Evolutionary conservation across 2,329 filamentous ascomycete species (phyloP).

Genomic region (Aspergillus melleus): DNA sequence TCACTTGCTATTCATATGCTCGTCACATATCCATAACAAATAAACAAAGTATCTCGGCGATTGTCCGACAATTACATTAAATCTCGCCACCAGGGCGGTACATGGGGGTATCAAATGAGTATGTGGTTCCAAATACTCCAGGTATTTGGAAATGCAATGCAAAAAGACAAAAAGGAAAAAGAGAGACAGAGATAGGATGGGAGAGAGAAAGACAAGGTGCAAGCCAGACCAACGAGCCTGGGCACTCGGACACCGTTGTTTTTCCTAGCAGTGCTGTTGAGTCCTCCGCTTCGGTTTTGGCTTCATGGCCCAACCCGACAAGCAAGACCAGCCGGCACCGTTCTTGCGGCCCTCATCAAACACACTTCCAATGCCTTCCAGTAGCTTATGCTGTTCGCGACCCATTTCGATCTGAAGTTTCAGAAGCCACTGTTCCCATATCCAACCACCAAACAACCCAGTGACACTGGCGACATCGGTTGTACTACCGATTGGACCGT

Average conservation of each 20-base stretch:
- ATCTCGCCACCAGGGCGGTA: conserved; percentile 15
- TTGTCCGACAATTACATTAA: conserved; percentile 19
- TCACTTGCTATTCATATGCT: neutral
- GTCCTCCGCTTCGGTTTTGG: conserved; percentile 29
- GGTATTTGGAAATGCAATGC: neutral
- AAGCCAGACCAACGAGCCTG: neutral
- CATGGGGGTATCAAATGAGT: conserved; percentile 12
- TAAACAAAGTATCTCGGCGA: neutral
- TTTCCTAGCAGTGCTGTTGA: neutral
- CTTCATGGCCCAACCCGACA: conserved; percentile 62
- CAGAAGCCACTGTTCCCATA: conserved; percentile 95
- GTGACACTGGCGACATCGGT: conserved; percentile 72
- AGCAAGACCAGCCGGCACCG: conserved; percentile 59
- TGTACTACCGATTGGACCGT: conserved; percentile 63
- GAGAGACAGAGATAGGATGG: conserved; percentile 4
- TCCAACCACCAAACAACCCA: conserved; percentile 81
- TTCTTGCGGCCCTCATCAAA: conserved; percentile 61
- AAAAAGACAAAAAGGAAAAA: conserved; percentile 4
- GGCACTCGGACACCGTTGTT: conserved; percentile 1
- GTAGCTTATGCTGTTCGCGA: conserved; percentile 55
- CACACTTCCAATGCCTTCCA: conserved; percentile 58
- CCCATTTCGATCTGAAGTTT: conserved; percentile 85
- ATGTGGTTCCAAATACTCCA: neutral
- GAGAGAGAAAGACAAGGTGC: neutral
- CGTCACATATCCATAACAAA: neutral